phyloP scores from a whole-genome alignment of 179 eudicot genomes.

The Amaranthus tricolor region DNA sequence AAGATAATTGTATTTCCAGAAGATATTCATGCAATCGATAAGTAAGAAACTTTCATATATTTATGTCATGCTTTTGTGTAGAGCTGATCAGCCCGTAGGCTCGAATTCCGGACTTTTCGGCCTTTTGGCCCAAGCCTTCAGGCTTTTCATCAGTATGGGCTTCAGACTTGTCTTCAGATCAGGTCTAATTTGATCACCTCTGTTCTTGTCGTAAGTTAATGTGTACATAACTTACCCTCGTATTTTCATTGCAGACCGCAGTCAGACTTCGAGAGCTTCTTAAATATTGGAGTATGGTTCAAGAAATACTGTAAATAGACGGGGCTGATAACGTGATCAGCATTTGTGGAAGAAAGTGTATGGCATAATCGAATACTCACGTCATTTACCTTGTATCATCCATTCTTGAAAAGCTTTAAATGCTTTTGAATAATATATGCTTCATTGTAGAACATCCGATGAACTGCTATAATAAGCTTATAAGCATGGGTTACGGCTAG shows the following conservation, averaged over 20 bases:
- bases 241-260: slow-evolving; percentile 65
- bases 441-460: not conserved
- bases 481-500: too few species aligned
- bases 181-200: too few species aligned
- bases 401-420: not conserved
- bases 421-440: not conserved
- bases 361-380: not conserved
- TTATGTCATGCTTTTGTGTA: not conserved
- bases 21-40: slow-evolving; percentile 67
- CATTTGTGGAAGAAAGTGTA: not conserved
- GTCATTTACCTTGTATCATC: not conserved
- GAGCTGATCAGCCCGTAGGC: too few species aligned
- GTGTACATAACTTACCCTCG: not conserved
- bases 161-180: too few species aligned
- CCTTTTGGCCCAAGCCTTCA: too few species aligned
- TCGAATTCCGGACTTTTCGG: too few species aligned
- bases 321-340: not conserved
- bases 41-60: slow-evolving; percentile 37
- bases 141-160: too few species aligned
- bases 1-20: slow-evolving; percentile 78
- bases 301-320: slow-evolving; percentile 67
- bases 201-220: too few species aligned
- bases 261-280: slow-evolving; percentile 84
- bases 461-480: not conserved
- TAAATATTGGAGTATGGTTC: slow-evolving; percentile 91